Conservation (phyloP, 1,139 yeast genomes). For the Yamadazyma epiphylla region DNA sequence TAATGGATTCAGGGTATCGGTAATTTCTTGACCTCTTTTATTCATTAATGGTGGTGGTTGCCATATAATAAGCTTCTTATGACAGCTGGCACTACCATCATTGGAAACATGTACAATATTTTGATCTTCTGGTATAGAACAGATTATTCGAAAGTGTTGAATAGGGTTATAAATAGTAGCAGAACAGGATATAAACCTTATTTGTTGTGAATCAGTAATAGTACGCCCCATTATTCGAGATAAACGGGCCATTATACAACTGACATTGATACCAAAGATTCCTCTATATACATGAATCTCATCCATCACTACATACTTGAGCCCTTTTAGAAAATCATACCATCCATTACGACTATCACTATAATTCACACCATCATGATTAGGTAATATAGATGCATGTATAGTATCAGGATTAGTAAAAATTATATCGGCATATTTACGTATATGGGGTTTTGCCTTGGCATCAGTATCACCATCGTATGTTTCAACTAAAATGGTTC, state of each 20-base stretch:
- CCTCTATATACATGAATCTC: conserved; percentile 90
- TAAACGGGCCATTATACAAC: conserved; percentile 76
- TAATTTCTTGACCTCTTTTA: conserved; percentile 43
- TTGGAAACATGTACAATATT: conserved; percentile 50
- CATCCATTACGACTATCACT: conserved; percentile 38
- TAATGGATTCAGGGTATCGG: conserved; percentile 9
- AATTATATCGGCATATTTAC: conserved; percentile 67
- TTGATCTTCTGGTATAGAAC: conserved; percentile 52
- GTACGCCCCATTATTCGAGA: conserved; percentile 16
- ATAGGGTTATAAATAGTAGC: conserved; percentile 82
- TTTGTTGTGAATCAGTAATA: conserved; percentile 15
- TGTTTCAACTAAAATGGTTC: conserved; percentile 58
- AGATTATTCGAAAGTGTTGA: conserved; percentile 65
- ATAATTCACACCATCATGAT: conserved; percentile 36
- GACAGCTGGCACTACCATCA: conserved; percentile 90
- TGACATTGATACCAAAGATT: conserved; percentile 88
- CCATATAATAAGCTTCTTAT: conserved; percentile 75
- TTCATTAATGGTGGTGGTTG: conserved; percentile 69
- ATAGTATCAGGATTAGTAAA: conserved; percentile 95
- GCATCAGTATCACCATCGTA: conserved; percentile 90
- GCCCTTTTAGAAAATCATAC: conserved; percentile 60
- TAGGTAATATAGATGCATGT: conserved; percentile 80
- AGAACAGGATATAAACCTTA: conserved; percentile 78
- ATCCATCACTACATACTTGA: conserved; percentile 80
- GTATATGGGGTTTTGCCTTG: conserved; percentile 46